Base-by-base conservation (phyloP, 495 filamentous ascomycete genomes). In the Lineolata rhizophorae region DNA sequence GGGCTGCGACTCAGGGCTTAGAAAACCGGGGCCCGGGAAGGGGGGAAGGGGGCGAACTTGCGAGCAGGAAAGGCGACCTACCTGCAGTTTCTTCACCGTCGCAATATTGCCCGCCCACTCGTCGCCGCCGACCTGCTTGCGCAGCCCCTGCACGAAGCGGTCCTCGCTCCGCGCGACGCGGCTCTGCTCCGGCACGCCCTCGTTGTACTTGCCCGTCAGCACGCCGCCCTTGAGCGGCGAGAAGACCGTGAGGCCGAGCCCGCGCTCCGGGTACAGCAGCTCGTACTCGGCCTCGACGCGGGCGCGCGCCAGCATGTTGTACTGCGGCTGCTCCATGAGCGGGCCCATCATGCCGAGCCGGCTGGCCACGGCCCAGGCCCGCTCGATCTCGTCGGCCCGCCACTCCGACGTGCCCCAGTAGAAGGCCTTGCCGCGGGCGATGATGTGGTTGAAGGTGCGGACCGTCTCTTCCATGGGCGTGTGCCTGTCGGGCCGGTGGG, bases 401-500 rank as follows among this genome's bases (percentile, higher is more conserved):
- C 81, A 90, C 57, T 85, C 78, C 0, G 73, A 79, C 1, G 82
- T 90, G 20, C 82, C 82, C 82, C 81, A 91, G 62, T 90, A 87
- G 47, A 87, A 73, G 15, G 74, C 70, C 56, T 81, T 75, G 26
- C 79, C 75, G 28, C 63, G 63, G 49, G 72, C 59, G 41, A 91
- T 81, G 19, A 75, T 52, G 46, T 79, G 64, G 52, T 84, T 85
- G 61, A 90, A 90, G 27, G 61, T 81, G 35, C 80, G 69, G 21
- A 90, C 82, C 21, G 68, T 67, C 52, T 92, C 82, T 47, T 83
- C 76, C 61, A 90, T 85, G 2, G 82, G 82, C 0, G 81, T 87
- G 26, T 70, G 57, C 3, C 73, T 58, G 51, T 90, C 82, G 6
- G 82, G 76, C 6, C 82, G 70, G 50, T 92, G 82, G 3, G 80